Evolutionary conservation across 2,329 filamentous ascomycete species (phyloP), one percentile per base, ranked within the genome.

Genomic region (Cadophora sp.): DNA sequence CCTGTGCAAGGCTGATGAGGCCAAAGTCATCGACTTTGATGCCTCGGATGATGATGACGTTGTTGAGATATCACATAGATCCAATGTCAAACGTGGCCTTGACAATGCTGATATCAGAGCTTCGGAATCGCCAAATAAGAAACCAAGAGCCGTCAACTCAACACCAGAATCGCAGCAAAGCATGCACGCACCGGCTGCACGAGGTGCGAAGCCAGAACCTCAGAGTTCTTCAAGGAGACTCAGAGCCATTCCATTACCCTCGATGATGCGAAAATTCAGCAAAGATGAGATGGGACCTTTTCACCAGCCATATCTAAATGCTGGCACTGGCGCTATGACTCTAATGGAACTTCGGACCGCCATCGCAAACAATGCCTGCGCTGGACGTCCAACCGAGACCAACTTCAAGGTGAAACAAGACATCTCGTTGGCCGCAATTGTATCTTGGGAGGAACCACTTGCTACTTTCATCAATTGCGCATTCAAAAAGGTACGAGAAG

Each of bases 331-430:
- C 36, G 22, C 66, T 30, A 61, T 69, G 50, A 27, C 66, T 0
- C 74, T 80, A 36, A 71, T 74, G 16, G 76, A 78, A 2, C 85
- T 92, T 1, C 82, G 84, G 0, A 77, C 80, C 0, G 83, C 88
- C 13, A 89, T 91, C 16, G 77, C 80, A 20, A 78, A 81, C 4
- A 85, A 86, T 14, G 85, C 84, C 30, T 81, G 81, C 20, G 83
- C 86, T 0, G 88, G 89, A 0, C 81, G 89, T 71, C 87, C 87
- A 0, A 83, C 85, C 7, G 81, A 88, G 0, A 84, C 87, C 0
- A 84, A 88, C 0, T 83, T 85, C 0, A 84, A 86, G 45, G 87
- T 90, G 0, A 87, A 89, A 24, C 84, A 88, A 33, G 81, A 81
- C 0, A 80, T 91, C 79, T 82, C 18, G 78, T 85, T n/a, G 84